Percentiles rank a stretch among this genome's conserved stretches.
phyloP scores from a whole-genome alignment of 2,329 filamentous ascomycete species.

The Pseudogymnoascus sp. region DNA sequence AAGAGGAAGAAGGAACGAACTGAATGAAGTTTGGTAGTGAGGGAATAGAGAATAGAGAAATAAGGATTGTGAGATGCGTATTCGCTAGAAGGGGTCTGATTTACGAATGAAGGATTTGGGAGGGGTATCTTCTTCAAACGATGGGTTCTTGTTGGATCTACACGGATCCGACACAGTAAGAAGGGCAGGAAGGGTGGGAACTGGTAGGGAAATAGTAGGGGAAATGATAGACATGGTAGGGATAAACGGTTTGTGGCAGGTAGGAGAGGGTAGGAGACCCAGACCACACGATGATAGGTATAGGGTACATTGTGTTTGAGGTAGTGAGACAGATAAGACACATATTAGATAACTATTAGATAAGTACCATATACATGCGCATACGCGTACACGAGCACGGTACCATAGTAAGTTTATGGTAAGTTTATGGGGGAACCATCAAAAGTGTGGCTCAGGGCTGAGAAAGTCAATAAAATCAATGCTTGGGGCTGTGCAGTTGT shows the following conservation, averaged over 20 bases:
- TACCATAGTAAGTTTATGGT: background rate
- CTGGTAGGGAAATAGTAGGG: slow-evolving; percentile 12
- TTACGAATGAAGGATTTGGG: slow-evolving; percentile 6
- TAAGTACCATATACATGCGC: background rate
- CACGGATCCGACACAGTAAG: slow-evolving; percentile 11
- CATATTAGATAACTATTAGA: background rate
- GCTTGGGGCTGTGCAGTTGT: background rate
- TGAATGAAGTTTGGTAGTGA: background rate
- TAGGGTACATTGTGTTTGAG: background rate
- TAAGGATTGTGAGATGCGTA: background rate
- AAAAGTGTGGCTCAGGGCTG: background rate
- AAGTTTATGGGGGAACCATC: background rate
- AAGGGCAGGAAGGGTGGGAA: slow-evolving; percentile 10
- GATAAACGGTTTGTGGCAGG: slow-evolving; percentile 15
- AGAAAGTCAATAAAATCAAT: background rate
- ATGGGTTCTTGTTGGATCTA: slow-evolving; percentile 16
- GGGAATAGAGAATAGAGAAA: background rate
- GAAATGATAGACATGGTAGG: slow-evolving; percentile 6
- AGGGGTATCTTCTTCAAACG: slow-evolving; percentile 11
- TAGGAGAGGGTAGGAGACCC: slow-evolving; percentile 6
- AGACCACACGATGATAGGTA: background rate
- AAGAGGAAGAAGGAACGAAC: background rate
- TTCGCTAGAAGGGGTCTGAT: background rate
- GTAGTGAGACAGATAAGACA: background rate
- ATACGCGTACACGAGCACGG: background rate